Conservation (phyloP, 169 alveolate genomes). For the Plasmodium berghei region DNA sequence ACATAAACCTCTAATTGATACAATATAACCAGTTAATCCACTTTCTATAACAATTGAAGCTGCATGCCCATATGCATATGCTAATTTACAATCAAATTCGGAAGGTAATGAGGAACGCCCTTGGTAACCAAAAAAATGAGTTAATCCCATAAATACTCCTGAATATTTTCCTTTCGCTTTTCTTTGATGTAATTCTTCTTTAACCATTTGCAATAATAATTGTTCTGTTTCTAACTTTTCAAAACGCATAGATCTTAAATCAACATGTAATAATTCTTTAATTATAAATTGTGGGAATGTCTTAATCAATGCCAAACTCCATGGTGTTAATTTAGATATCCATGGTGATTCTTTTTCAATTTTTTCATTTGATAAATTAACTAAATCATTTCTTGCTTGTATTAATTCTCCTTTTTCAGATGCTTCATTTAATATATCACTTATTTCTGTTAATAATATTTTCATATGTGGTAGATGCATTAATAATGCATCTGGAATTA, state of each 20-base stretch:
- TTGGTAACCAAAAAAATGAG: conserved; percentile 98
- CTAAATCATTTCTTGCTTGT: conserved; percentile 76
- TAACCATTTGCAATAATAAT: conserved; percentile 94
- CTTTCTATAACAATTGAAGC: conserved; percentile 94
- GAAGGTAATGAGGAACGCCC: conserved; percentile 99
- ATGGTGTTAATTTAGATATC: conserved; percentile 91
- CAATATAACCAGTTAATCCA: conserved; percentile 95
- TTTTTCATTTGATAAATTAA: conserved; percentile 27
- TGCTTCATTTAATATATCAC: conserved; percentile 87
- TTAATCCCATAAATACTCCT: conserved; percentile 96
- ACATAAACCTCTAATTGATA: conserved; percentile 94
- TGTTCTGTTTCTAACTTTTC: conserved; percentile 95
- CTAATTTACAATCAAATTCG: conserved; percentile 95
- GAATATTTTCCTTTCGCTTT: conserved; percentile 91
- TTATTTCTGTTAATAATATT: conserved; percentile 91
- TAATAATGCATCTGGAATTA: conserved; percentile 97
- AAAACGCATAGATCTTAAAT: conserved; percentile 81
- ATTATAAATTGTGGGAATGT: conserved; percentile 95
- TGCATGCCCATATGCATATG: conserved; percentile 95
- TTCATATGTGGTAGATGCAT: conserved; percentile 95
- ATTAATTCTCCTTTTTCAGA: conserved; percentile 75
- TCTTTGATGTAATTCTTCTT: conserved; percentile 92
- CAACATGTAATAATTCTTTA: conserved; percentile 91
- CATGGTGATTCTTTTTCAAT: conserved; percentile 72
- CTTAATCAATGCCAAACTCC: conserved; percentile 94